Conservation (phyloP, 192 early-diverging fungal species). For the Jimgerdemannia flammicorona region DNA sequence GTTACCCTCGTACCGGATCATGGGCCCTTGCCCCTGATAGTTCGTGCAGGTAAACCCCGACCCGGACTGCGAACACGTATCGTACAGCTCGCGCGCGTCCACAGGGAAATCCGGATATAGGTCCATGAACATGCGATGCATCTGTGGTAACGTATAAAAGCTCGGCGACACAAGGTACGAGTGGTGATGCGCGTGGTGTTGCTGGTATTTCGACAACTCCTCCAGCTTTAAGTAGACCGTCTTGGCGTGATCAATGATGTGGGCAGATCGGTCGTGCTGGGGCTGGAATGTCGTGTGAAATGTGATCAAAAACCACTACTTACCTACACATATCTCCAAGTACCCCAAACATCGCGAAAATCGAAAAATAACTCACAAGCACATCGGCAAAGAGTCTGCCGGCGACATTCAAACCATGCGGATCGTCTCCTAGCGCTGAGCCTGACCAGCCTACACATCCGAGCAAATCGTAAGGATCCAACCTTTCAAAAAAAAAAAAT, state of each 20-base stretch:
- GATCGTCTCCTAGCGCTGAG: too few species aligned
- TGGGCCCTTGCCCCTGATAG: slow-evolving; percentile 22
- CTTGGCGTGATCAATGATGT: slow-evolving; percentile 25
- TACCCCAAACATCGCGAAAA: not conserved
- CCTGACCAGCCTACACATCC: too few species aligned
- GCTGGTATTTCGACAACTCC: slow-evolving; percentile 7
- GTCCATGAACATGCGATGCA: slow-evolving; percentile 21
- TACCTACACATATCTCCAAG: not conserved
- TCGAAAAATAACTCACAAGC: slow-evolving; percentile 8
- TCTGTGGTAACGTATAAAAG: too few species aligned
- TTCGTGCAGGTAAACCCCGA: slow-evolving; percentile 25
- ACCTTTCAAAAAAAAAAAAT: too few species aligned
- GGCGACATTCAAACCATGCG: too few species aligned
- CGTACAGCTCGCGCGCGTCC: slow-evolving; percentile 26
- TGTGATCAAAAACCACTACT: not conserved
- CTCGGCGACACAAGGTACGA: not conserved
- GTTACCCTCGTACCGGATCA: slow-evolving; percentile 20
- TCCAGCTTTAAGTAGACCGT: slow-evolving; percentile 30
- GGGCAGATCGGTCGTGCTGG: slow-evolving; percentile 17
- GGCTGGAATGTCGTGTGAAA: not conserved
- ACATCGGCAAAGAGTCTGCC: slow-evolving; percentile 28
- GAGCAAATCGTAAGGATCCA: too few species aligned
- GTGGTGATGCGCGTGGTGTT: slow-evolving; percentile 1
- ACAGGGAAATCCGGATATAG: slow-evolving; percentile 20
- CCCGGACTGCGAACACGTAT: slow-evolving; percentile 7